Base-by-base conservation (phyloP, 345 rosid genomes). In the Ceriops tagal region DNA sequence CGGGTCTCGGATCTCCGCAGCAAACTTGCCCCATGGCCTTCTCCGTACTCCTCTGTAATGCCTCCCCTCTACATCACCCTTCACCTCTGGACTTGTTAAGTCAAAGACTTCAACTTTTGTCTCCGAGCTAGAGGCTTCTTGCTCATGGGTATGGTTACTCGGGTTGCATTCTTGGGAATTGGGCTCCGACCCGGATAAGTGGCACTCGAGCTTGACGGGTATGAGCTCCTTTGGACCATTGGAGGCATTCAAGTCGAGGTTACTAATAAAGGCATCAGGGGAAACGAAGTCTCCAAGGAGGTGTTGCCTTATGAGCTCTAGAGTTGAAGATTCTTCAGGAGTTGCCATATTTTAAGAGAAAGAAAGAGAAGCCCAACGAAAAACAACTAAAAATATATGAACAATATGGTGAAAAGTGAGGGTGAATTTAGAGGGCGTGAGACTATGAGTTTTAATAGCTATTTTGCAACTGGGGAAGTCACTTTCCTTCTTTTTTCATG, bases 1-100 rank as follows among this genome's bases (percentile, higher is more conserved):
- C 4, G 98, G 97, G 73, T 93, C 98, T 32, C 98, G 84, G 53
- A 93, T 93, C 88, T 93, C 98, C 13, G 98, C 98, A 1, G 97
- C 98, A 55, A 77, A 92, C 78, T 88, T 92, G 0, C 98, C 98
- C 98, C 98, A 92, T 2, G 98, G 97, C 79, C 98, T 84, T 77
- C 88, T 81, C 66, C 98, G 69, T 7, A 93, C 98, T 20, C 98
- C 98, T 74, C 98, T 80, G 82, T 85, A 93, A 64, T 83, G 93
- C 71, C 78, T 87, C 32, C 52, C 65, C 75, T 75, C 81, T 49
- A 64, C 88, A 0, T 24, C 8, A 0, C 3, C 65, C 0, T 21
- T 15, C 53, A 35, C 57, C 13, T 53, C 35, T 9, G 78, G 60
- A 53, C 72, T 24, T 24, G 67, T 55, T 26, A 69, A 68, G 65